Base-by-base conservation (phyloP, 805 yeast species). In the Wickerhamiella vanderwaltii region DNA sequence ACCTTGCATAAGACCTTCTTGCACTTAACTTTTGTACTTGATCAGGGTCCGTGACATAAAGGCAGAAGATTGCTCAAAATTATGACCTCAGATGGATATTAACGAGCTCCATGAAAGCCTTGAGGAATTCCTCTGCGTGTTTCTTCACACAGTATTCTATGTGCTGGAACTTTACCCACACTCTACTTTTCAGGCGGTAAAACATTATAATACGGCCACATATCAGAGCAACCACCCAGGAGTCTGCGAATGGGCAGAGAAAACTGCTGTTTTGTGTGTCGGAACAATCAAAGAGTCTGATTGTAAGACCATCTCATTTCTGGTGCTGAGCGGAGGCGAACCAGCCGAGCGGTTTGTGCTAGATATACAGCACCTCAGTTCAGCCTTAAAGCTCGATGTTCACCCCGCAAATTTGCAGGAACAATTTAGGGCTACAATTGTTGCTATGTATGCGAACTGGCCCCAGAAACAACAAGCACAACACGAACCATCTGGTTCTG, bases 81-180 rank as follows among this genome's bases (percentile, higher is more conserved):
- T n/a, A n/a, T n/a, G n/a, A n/a, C n/a, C n/a, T n/a, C n/a, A n/a
- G 23, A 38, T 38, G 51, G 39, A 42, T 15, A 44, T 42, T 13
- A 46, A 46, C 9, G 55, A 51, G 20, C 47, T 60, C 9, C 45
- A 52, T 23, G 46, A 47, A 15, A 47, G 56, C 17, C 39, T 75
- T 5, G 57, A 68, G 22, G 79, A 74, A 51, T 68, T 75, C 39
- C 45, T 77, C 9, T 58, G 63, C 2, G 71, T 69, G 1, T 66
- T 71, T 60, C 52, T 72, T 7, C 78, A 77, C 45, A 73, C 73
- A 31, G 62, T 78, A 1, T 56, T 78, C 37, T 77, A 70, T 53
- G 59, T 68, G 38, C 66, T 75, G 35, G 53, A 58, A 1, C 57
- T 80, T 0, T 80, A 80, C 49, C 78, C 78, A 0, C 51, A 44